Conservation (phyloP, 345 rosid species). For the Boechera retrofracta region DNA sequence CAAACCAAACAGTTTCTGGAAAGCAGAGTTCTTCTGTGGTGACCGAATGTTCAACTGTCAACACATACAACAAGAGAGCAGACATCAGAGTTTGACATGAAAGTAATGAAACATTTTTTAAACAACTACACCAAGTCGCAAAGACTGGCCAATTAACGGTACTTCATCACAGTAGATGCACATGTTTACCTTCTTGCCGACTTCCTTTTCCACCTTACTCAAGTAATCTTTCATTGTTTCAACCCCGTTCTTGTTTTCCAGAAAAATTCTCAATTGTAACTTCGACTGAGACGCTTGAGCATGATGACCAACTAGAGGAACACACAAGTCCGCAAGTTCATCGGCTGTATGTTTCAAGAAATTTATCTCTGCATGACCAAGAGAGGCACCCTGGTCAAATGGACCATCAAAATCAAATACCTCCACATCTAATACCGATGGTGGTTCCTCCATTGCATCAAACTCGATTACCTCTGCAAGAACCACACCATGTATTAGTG, state of each 20-base stretch:
- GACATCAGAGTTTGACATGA: conserved; percentile 23
- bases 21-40: conserved; percentile 75
- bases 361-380: conserved; percentile 87
- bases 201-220: conserved; percentile 88
- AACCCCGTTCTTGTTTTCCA: conserved; percentile 80
- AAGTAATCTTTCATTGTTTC: conserved; percentile 77
- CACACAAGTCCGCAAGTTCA: conserved; percentile 84
- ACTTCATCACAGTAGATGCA: not conserved
- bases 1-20: conserved; percentile 84
- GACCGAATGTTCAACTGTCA: conserved; percentile 78
- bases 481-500: conserved; percentile 25
- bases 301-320: conserved; percentile 76
- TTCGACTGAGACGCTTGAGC: conserved; percentile 85
- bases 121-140: conserved; percentile 6
- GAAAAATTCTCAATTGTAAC: conserved; percentile 74
- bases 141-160: conserved; percentile 4
- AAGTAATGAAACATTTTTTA: not conserved
- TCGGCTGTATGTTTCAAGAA: conserved; percentile 74
- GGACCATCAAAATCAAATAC: conserved; percentile 95
- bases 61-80: conserved; percentile 5
- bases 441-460: conserved; percentile 96
- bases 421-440: conserved; percentile 85
- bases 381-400: conserved; percentile 83
- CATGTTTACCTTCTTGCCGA: conserved; percentile 81
- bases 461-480: conserved; percentile 86